Base-by-base conservation (phyloP, 179 eudicot species). In the Silene coronaria region DNA sequence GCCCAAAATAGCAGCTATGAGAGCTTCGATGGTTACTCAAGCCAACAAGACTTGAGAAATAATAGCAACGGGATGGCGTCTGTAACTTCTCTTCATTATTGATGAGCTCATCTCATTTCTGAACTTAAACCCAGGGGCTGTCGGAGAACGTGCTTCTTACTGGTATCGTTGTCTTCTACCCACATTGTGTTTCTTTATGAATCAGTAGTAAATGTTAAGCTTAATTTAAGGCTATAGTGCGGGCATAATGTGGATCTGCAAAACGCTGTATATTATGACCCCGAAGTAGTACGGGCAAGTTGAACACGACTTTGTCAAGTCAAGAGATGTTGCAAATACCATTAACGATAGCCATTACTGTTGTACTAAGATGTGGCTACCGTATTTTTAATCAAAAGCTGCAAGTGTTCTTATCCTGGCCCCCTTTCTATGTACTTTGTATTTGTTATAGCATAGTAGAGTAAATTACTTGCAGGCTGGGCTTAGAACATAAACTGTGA, bases 1-100 rank as follows among this genome's bases (percentile, higher is more conserved):
- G 87, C 76, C 71, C 83, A 85, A 13, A 79, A 74, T 65, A 79
- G 74, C 64, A 73, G 76, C 73, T 62, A 77, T 59, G 80, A 67
- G 70, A 73, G 73, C 86, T 88, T 85, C 55, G 88, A 91, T 51
- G 85, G 86, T 67, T 90, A 85, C 81, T 42, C 83, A 19, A 59
- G 59, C 63, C 78, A 78, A 73, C 80, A 72, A 36, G 76, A 82
- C 61, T 76, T 85, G 28, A 86, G 88, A 82, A 86, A 79, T 67
- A 78, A 83, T 72, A 76, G 80, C 76, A 74, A 83, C 21, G 97
- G 93, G 73, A 75, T 88, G 36, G 75, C 89, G 53, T 85, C 93
- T 19, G 83, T 87, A 53, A 87, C 87, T 30, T 82, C 92, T 53
- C 85, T 88, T 64, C 87, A 90, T 80, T 88, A 85, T 83, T 87